Conservation (phyloP, 208 protist species). For the Leishmania tropica region DNA sequence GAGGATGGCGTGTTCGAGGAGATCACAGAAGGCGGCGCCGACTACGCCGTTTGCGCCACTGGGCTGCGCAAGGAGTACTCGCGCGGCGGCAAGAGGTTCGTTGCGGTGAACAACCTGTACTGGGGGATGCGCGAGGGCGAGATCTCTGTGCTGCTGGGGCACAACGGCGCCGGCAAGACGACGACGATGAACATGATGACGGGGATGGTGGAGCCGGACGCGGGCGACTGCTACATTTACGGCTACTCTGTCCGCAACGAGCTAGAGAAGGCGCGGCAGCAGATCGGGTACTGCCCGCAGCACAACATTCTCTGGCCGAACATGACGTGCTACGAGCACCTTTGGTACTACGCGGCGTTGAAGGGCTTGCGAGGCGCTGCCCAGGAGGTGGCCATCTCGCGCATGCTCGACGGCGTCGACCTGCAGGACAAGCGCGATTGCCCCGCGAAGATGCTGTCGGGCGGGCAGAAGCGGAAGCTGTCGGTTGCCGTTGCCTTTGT, state of each 20-base stretch:
- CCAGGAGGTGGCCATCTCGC: slow-evolving; percentile 35
- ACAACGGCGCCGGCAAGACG: slow-evolving; percentile 89
- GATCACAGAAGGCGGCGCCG: too few relatives aligned
- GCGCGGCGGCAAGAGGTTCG: slow-evolving; percentile 40
- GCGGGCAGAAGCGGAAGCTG: slow-evolving; percentile 87
- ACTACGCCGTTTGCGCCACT: too few relatives aligned
- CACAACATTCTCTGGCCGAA: slow-evolving; percentile 55
- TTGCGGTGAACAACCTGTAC: slow-evolving; percentile 82
- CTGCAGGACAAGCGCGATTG: slow-evolving; percentile 56
- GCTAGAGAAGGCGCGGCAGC: slow-evolving; percentile 47
- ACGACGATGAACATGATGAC: slow-evolving; percentile 81
- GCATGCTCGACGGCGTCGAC: slow-evolving; percentile 59
- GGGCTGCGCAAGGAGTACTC: slow-evolving; percentile 44
- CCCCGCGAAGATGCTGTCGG: slow-evolving; percentile 64
- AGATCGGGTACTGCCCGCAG: slow-evolving; percentile 75
- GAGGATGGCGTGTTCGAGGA: slow-evolving; percentile 45
- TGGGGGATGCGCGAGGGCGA: slow-evolving; percentile 63
- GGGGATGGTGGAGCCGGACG: slow-evolving; percentile 60
- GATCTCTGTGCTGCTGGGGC: slow-evolving; percentile 79
- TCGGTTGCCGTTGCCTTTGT: slow-evolving; percentile 87
- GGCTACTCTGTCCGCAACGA: slow-evolving; percentile 58
- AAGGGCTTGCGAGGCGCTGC: slow-evolving; percentile 84
- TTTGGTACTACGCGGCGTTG: slow-evolving; percentile 76
- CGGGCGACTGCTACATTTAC: slow-evolving; percentile 73
- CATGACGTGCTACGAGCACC: slow-evolving; percentile 90